Evolutionary conservation across 495 filamentous ascomycete species (phyloP).

Genomic region (Hyaloscypha bicolor): DNA sequence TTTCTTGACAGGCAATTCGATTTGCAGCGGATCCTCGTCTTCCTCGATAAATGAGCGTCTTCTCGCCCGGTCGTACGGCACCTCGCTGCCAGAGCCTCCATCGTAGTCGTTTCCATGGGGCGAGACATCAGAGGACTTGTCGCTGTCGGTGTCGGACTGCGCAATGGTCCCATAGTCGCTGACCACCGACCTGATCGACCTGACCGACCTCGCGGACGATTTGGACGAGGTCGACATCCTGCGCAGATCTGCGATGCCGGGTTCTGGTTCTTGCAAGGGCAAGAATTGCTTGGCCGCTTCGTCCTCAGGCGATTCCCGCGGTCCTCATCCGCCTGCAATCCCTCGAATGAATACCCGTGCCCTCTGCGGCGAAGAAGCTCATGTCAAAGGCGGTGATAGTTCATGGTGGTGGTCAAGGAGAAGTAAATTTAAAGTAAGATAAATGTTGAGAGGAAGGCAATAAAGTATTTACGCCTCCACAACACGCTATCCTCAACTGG

Average conservation of each 20-base stretch:
- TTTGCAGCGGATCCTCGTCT: slow-evolving; percentile 30
- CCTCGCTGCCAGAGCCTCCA: background rate
- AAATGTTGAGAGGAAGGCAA: background rate
- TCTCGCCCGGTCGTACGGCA: slow-evolving; percentile 19
- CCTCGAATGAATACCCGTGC: background rate
- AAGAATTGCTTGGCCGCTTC: background rate
- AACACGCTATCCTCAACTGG: background rate
- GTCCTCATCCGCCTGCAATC: background rate
- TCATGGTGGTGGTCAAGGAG: background rate
- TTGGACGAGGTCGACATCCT: slow-evolving; percentile 9
- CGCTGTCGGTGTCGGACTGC: slow-evolving; percentile 19
- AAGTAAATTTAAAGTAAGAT: background rate
- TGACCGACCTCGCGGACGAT: background rate
- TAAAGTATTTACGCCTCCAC: background rate
- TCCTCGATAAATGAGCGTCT: slow-evolving; percentile 28
- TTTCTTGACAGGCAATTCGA: slow-evolving; percentile 22
- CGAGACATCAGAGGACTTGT: slow-evolving; percentile 3
- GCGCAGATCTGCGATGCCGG: background rate
- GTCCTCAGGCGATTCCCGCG: background rate
- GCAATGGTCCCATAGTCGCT: slow-evolving; percentile 15
- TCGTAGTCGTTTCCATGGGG: slow-evolving; percentile 26
- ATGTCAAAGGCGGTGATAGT: background rate
- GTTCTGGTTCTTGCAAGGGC: background rate
- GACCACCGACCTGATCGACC: background rate
- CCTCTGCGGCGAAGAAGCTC: background rate